These are phyloP conservation scores for Fusarium clavum DNA, from an alignment of 2,329 filamentous ascomycete species.

Conservation along the genomic window DNA sequence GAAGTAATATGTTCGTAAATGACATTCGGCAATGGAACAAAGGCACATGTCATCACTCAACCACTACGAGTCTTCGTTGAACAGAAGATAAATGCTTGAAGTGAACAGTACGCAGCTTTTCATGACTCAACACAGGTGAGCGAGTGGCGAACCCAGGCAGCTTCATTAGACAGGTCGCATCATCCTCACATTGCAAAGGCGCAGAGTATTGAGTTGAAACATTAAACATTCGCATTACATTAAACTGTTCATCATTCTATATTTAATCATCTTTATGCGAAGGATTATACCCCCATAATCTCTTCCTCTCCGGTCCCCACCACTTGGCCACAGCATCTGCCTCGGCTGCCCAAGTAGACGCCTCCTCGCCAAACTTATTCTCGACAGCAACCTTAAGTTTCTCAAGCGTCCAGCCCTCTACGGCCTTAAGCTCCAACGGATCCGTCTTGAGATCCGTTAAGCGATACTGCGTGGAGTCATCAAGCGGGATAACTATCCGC, in stretches of 20 bases:
- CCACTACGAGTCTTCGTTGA: background rate
- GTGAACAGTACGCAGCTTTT: too few relatives aligned
- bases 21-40: background rate
- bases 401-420: constrained; percentile 46
- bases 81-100: background rate
- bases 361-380: constrained; percentile 28
- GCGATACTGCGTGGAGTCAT: constrained; percentile 49
- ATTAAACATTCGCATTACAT: constrained; percentile 7
- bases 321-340: constrained; percentile 40
- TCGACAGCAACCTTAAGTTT: constrained; percentile 40
- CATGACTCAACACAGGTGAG: background rate
- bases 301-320: constrained; percentile 41
- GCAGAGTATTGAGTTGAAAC: background rate
- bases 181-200: background rate
- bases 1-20: background rate
- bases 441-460: constrained; percentile 50
- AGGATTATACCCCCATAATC: constrained; percentile 41
- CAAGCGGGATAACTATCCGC: constrained; percentile 50
- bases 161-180: background rate
- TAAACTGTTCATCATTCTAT: constrained; percentile 27
- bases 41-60: background rate
- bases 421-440: constrained; percentile 45
- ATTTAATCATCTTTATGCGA: constrained; percentile 17
- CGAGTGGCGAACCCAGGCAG: background rate
- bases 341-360: constrained; percentile 47